Percentiles rank a stretch among this genome's conserved stretches.
These are phyloP conservation scores for Ceratocystis alfenasii DNA, from an alignment of 2,329 filamentous ascomycete genomes.

Conservation along the genomic window DNA sequence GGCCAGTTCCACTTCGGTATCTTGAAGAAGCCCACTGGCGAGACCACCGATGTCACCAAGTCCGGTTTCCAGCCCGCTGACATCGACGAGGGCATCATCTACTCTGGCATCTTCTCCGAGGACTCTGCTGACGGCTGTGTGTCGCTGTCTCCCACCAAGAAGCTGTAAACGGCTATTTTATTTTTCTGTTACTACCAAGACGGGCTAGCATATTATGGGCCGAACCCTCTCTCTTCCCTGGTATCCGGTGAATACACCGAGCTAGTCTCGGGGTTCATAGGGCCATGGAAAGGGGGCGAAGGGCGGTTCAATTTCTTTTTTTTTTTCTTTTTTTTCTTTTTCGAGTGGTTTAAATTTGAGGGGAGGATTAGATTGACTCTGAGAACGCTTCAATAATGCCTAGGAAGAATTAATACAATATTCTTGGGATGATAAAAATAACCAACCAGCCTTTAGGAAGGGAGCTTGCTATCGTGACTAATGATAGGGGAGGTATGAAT, in stretches of 20 bases:
- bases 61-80: slow-evolving; percentile 37
- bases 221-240: not conserved
- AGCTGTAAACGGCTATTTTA: slow-evolving; percentile 14
- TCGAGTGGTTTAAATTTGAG: not conserved
- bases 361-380: not conserved
- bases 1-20: slow-evolving; percentile 45
- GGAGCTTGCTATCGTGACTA: not conserved
- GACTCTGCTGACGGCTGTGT: slow-evolving; percentile 35
- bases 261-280: not conserved
- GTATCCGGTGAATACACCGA: not conserved
- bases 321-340: not conserved
- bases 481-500: not conserved
- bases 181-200: not conserved
- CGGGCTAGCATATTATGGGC: not conserved
- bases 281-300: no score
- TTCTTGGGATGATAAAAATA: not conserved
- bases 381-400: not conserved
- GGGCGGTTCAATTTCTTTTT: not conserved
- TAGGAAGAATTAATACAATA: not conserved
- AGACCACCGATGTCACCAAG: slow-evolving; percentile 35
- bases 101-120: slow-evolving; percentile 42
- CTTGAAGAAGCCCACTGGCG: slow-evolving; percentile 47
- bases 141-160: slow-evolving; percentile 26
- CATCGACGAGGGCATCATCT: slow-evolving; percentile 43
- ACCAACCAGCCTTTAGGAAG: not conserved